Evolutionary conservation across 805 yeast genomes (phyloP).

Genomic region (Candida germanica): DNA sequence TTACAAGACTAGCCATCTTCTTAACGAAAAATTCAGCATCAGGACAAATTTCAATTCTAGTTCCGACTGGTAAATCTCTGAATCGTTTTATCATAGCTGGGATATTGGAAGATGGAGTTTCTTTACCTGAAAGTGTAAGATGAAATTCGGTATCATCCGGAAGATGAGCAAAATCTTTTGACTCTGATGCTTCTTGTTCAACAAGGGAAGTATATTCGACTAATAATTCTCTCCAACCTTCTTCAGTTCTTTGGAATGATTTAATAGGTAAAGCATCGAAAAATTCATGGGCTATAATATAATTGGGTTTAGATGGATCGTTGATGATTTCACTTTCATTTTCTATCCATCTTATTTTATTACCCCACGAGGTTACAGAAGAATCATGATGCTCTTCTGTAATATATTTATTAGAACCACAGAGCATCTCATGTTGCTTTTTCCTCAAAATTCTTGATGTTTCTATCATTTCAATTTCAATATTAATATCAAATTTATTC

Average conservation of each 20-base stretch:
- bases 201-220: conserved; percentile 54
- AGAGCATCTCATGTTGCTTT: conserved; percentile 52
- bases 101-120: conserved; percentile 59
- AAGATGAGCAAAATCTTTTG: neutral
- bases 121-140: conserved; percentile 53
- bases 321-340: conserved; percentile 48
- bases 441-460: conserved; percentile 63
- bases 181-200: conserved; percentile 6
- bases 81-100: conserved; percentile 53
- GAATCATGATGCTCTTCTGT: conserved; percentile 28
- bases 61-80: conserved; percentile 48
- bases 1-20: conserved; percentile 49
- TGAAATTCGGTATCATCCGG: conserved; percentile 44
- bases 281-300: conserved; percentile 78
- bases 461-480: conserved; percentile 60
- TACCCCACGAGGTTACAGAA: conserved; percentile 50
- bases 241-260: conserved; percentile 55
- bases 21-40: conserved; percentile 60
- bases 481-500: conserved; percentile 21
- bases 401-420: conserved; percentile 27
- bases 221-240: conserved; percentile 77
- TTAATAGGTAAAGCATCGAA: conserved; percentile 84
- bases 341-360: conserved; percentile 55
- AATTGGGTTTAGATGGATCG: conserved; percentile 44
- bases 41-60: conserved; percentile 71